phyloP scores from a whole-genome alignment of 2,329 filamentous ascomycete species.

The Neoarthrinium moseri region DNA sequence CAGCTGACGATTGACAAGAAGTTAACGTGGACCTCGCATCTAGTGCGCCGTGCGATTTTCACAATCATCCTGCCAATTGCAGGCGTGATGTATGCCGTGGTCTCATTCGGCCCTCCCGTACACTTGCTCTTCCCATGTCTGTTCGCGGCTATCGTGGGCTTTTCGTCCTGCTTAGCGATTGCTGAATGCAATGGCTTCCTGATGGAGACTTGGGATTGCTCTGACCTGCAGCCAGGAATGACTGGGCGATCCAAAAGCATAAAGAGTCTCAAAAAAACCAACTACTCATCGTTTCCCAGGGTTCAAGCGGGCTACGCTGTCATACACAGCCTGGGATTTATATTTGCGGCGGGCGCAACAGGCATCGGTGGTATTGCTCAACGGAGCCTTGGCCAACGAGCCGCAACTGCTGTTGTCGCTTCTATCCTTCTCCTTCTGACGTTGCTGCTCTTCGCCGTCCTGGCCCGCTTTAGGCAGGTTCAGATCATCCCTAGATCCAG shows the following conservation, averaged over 20 bases:
- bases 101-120: slow-evolving; percentile 61
- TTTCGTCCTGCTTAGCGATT: slow-evolving; percentile 70
- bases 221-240: slow-evolving; percentile 72
- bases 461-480: slow-evolving; percentile 64
- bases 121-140: slow-evolving; percentile 63
- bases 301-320: slow-evolving; percentile 70
- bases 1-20: slow-evolving; percentile 65
- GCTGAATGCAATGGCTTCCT: slow-evolving; percentile 74
- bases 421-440: slow-evolving; percentile 66
- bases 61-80: slow-evolving; percentile 65
- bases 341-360: slow-evolving; percentile 67
- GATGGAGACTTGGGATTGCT: slow-evolving; percentile 82
- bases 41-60: slow-evolving; percentile 67
- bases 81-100: slow-evolving; percentile 65
- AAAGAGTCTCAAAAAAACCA: slow-evolving; percentile 50
- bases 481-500: slow-evolving; percentile 68
- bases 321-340: slow-evolving; percentile 67
- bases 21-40: slow-evolving; percentile 69
- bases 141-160: slow-evolving; percentile 66
- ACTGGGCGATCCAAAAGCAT: slow-evolving; percentile 52
- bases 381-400: slow-evolving; percentile 63
- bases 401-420: slow-evolving; percentile 67
- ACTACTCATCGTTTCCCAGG: slow-evolving; percentile 75
- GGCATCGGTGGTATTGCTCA: slow-evolving; percentile 67
- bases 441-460: slow-evolving; percentile 57